phyloP scores from a whole-genome alignment of 768 basidiomycete genomes.

The Nidularia sp. region DNA sequence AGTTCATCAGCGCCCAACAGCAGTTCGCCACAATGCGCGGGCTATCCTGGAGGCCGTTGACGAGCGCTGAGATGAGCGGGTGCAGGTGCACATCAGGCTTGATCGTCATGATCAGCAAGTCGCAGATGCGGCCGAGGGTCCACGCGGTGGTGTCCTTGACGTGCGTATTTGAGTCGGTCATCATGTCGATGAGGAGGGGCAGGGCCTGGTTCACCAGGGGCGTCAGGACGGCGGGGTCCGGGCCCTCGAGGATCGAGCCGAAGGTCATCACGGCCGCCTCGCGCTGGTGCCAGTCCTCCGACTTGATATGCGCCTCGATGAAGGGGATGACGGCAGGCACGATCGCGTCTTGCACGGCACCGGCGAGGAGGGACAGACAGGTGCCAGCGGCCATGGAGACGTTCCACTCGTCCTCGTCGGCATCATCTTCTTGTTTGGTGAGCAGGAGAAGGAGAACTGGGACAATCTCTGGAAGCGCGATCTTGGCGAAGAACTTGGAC shows the following conservation, averaged over 20 bases:
- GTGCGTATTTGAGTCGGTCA: conserved; percentile 77
- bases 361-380: conserved; percentile 83
- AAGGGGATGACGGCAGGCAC: conserved; percentile 95
- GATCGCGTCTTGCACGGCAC: conserved; percentile 86
- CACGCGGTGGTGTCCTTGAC: conserved; percentile 98
- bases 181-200: conserved; percentile 92
- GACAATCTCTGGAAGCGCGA: conserved; percentile 90
- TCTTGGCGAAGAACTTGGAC: conserved; percentile 89
- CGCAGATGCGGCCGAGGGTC: conserved; percentile 95
- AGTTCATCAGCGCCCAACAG: conserved; percentile 95
- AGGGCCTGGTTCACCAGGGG: conserved; percentile 94
- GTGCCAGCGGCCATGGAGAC: conserved; percentile 96
- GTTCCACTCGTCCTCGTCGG: conserved; percentile 99
- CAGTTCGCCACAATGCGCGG: conserved; percentile 90
- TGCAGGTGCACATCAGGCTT: conserved; percentile 87
- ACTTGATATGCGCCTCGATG: conserved; percentile 94
- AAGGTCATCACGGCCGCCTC: conserved; percentile 99
- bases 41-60: conserved; percentile 72
- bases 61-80: conserved; percentile 77
- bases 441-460: conserved; percentile 88
- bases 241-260: conserved; percentile 95
- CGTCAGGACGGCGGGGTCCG: conserved; percentile 81
- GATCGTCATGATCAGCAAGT: conserved; percentile 80
- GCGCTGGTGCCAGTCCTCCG: conserved; percentile 89
- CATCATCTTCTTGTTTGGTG: conserved; percentile 93